Base-by-base conservation (phyloP, 1,284 basidiomycete genomes). In the Pseudozyma pruni region DNA sequence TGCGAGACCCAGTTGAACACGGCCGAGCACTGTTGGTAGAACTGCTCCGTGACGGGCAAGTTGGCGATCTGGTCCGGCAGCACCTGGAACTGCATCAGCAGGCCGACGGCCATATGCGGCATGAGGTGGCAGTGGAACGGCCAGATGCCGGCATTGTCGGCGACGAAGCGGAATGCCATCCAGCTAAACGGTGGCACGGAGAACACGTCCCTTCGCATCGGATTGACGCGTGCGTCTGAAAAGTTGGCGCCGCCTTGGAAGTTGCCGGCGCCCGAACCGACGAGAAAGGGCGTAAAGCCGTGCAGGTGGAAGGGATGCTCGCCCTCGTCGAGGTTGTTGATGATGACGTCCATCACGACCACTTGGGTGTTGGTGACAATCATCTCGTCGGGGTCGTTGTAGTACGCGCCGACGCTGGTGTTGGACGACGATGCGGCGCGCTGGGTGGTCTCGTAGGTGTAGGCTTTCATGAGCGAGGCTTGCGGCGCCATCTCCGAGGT, bases 241-340 rank as follows among this genome's bases (percentile, higher is more conserved):
- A 35, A 78, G 71, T 49, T 78, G 23, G 50, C 34, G 8, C 42
- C 22, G 32, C 43, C 46, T 19, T 70, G 70, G 34, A 82, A 58
- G 22, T 48, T 50, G 6, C 83, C 84, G 2, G 50, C 9, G 1
- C 84, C 84, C 10, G 79, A 54, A 5, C 72, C 83, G 23, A 84
- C 62, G 41, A 85, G 64, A 37, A 52, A 75, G 3, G 74, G 71
- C 1, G 47, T 53, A 40, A 61, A 68, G 42, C 75, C 75, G 37
- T 77, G 75, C 5, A 75, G 69, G 51, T 86, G 85, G 78, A 86
- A 85, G 0, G 86, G 85, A 57, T 85, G 85, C 46, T 83, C 81
- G 11, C 84, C 84, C 49, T 85, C 84, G 70, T 85, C 84, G 25
- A 71, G 60, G 49, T 82, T 81, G 66, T 80, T 76, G 50, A 81